Percentiles rank a stretch among this genome's conserved stretches.
Conservation (phyloP, 305 asterid genomes). For the Fraxinus sp. region DNA sequence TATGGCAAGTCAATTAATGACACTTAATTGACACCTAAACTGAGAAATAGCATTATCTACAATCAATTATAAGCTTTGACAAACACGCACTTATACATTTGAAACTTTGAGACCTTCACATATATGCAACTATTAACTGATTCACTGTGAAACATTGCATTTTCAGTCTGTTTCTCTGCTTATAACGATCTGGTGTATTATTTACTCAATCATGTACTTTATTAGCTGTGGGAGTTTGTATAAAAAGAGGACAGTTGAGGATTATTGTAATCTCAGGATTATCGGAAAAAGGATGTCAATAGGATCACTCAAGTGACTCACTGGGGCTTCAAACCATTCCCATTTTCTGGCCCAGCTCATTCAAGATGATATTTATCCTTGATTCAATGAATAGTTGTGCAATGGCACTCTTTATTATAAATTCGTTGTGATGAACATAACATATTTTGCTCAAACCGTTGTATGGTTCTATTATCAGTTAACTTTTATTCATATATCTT, state of each 20-base stretch:
- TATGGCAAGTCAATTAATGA: background rate
- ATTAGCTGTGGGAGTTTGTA: background rate
- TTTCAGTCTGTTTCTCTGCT: background rate
- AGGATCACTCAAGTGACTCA: background rate
- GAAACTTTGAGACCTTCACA: background rate
- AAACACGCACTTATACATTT: background rate
- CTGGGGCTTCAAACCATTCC: slow-evolving; percentile 7
- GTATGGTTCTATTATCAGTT: background rate
- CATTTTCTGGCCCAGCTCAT: slow-evolving; percentile 9
- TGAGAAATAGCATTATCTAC: background rate
- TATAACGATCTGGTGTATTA: background rate
- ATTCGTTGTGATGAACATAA: background rate
- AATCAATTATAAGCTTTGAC: background rate
- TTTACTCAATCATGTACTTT: background rate
- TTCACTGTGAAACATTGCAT: background rate
- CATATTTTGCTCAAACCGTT: background rate
- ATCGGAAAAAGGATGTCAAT: background rate
- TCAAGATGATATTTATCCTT: background rate
- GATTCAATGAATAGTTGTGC: background rate
- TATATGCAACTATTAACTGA: background rate
- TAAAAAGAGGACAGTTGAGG: background rate
- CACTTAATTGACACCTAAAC: background rate
- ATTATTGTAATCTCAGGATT: background rate
- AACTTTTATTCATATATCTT: background rate
- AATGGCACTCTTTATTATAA: background rate